Conservation (phyloP, 495 filamentous ascomycete species). For the Trichocladium antarcticum region DNA sequence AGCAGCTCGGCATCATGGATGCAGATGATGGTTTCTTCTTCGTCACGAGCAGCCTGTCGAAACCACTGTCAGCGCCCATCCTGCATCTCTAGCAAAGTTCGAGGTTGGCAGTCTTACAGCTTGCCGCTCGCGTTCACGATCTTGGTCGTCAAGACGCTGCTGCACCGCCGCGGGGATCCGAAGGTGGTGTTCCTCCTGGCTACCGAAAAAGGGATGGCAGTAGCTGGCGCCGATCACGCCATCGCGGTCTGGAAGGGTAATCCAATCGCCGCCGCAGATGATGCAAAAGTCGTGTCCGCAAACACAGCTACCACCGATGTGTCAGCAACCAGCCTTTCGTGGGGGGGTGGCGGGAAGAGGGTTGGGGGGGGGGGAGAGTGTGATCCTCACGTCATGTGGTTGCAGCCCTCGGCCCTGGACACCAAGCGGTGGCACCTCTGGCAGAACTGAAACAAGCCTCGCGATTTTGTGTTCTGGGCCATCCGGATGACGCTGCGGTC, state of each 20-base stretch:
- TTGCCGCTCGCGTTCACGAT: neutral
- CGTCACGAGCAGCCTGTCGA: neutral
- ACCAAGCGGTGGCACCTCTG: neutral
- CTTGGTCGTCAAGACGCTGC: neutral
- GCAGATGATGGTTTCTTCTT: neutral
- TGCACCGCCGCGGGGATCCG: neutral
- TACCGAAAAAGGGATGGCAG: neutral
- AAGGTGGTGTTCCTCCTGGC: neutral
- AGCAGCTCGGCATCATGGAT: neutral
- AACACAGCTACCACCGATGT: too few species aligned
- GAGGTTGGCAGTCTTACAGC: neutral
- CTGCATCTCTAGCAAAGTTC: neutral
- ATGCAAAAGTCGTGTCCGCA: conserved; percentile 7
- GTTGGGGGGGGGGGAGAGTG: neutral
- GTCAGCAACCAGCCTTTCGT: too few species aligned
- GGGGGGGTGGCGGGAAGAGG: too few species aligned
- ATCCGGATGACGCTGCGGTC: neutral
- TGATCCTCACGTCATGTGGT: conserved; percentile 1
- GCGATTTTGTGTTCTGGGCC: neutral
- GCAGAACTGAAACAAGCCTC: conserved; percentile 1
- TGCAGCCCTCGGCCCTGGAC: neutral
- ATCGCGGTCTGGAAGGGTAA: too few species aligned
- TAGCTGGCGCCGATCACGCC: too few species aligned
- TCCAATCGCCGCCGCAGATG: neutral
- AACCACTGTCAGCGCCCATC: neutral